Evolutionary conservation across 371 early-diverging fungal species (phyloP), one percentile per base, ranked within the genome.

Genomic region (Dichotomocladium elegans): DNA sequence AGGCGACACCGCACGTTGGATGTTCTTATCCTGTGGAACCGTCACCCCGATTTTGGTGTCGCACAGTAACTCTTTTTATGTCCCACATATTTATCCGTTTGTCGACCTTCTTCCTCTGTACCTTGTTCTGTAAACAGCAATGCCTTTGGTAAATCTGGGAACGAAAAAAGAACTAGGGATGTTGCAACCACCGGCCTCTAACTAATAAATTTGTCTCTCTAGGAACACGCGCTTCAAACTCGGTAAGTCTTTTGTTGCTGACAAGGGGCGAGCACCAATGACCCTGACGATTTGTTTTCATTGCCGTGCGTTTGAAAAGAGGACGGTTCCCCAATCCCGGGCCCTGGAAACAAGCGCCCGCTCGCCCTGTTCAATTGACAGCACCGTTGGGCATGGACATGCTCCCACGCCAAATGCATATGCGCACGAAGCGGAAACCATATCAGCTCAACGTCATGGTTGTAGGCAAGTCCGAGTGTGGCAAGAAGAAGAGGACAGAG

Each of bases 221-320:
- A 90, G 92, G 92, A 91, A 86, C 87, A 86, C 78, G 92, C 90
- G 35, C 77, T 88, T 27, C 92, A 91, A 68, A 73, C 74, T 61
- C 77, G 73, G 85, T 82, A 74, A 63, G 51, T 43, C 10, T 35
- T 17, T 37, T 5, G 2, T 37, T 2, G 12, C n/a, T n/a, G 1
- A 1, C 15, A 3, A 15, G 11, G 15, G 25, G 9, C 6, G 15
- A 40, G 19, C 19, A n/a, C 10, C 12, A 11, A 15, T 47, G 47
- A 19, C 12, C 11, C n/a, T n/a, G 15, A 19, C 15, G 29, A 12
- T 6, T 28, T 24, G 41, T 25, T 11, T 5, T 26, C 14, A 45
- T 35, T 28, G 5, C 15, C 9, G 17, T 22, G 28, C 19, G 34
- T 47, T 40, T 33, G 30, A n/a, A 34, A 48, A 61, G 88, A 55